Conservation (phyloP, 2,329 filamentous ascomycete genomes). For the Cercospora sesami region DNA sequence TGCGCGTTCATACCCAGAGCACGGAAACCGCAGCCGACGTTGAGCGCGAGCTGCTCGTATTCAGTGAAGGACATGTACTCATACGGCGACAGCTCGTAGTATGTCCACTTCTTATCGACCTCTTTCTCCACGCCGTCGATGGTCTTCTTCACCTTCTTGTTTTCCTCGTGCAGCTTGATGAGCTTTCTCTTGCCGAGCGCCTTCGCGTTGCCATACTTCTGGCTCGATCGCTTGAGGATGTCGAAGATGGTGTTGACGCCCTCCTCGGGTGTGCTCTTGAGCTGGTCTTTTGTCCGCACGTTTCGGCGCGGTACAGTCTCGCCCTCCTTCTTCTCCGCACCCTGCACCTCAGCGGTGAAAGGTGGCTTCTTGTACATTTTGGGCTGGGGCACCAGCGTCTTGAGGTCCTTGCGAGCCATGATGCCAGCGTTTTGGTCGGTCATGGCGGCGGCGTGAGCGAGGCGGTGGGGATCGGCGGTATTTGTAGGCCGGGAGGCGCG, state of each 20-base stretch:
- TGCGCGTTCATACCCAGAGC: conserved; percentile 68
- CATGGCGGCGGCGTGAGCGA: background rate
- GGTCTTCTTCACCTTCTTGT: conserved; percentile 85
- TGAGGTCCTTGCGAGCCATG: conserved; percentile 46
- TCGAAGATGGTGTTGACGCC: conserved; percentile 77
- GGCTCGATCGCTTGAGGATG: conserved; percentile 69
- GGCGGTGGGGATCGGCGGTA: background rate
- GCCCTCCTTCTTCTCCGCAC: conserved; percentile 67
- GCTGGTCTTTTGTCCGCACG: conserved; percentile 66
- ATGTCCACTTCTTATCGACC: conserved; percentile 89
- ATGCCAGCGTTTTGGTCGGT: conserved; percentile 20
- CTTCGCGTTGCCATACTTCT: conserved; percentile 55
- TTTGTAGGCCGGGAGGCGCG: conserved; percentile 6
- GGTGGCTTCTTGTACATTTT: conserved; percentile 63
- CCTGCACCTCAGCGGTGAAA: conserved; percentile 71
- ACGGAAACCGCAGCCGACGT: conserved; percentile 71
- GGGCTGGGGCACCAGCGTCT: conserved; percentile 51
- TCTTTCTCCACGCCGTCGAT: conserved; percentile 76
- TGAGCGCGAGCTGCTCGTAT: conserved; percentile 68
- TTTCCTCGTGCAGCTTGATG: conserved; percentile 75
- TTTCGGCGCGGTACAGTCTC: conserved; percentile 84
- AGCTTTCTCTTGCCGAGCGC: conserved; percentile 67
- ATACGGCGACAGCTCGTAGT: conserved; percentile 79
- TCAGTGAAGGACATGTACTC: conserved; percentile 75
- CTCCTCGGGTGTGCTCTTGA: conserved; percentile 64